Conservation (phyloP, 2,329 filamentous ascomycete species). For the Colletotrichum phormii region DNA sequence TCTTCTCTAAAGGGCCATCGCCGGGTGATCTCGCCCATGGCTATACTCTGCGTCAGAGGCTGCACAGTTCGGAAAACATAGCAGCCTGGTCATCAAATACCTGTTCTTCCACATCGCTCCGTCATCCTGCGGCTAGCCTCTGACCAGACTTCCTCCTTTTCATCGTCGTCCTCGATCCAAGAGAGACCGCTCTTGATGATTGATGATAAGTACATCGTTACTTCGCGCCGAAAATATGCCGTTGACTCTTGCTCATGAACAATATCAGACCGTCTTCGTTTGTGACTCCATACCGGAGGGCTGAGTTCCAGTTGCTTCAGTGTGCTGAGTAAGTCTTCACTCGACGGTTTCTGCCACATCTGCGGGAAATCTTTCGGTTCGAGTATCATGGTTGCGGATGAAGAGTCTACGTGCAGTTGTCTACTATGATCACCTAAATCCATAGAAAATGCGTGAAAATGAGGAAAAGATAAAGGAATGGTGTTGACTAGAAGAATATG, state of each 20-base stretch:
- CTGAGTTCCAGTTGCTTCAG: slow-evolving; percentile 75
- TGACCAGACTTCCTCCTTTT: slow-evolving; percentile 79
- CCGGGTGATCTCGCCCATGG: slow-evolving; percentile 68
- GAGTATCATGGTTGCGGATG: slow-evolving; percentile 43
- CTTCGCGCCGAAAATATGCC: slow-evolving; percentile 58
- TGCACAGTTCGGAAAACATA: neutral
- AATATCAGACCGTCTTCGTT: slow-evolving; percentile 54
- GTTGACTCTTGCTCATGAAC: slow-evolving; percentile 55
- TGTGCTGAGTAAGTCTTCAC: slow-evolving; percentile 70
- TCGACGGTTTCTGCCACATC: slow-evolving; percentile 80
- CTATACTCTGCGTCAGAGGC: slow-evolving; percentile 41
- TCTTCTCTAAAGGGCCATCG: slow-evolving; percentile 61
- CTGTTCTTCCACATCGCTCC: slow-evolving; percentile 84
- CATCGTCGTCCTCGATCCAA: slow-evolving; percentile 77
- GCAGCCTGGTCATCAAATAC: slow-evolving; percentile 50
- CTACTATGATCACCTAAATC: slow-evolving; percentile 1
- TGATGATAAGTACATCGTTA: slow-evolving; percentile 74
- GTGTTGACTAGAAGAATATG: neutral
- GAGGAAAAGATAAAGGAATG: neutral
- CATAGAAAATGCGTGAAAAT: neutral
- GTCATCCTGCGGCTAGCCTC: slow-evolving; percentile 83
- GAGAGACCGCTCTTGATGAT: slow-evolving; percentile 75
- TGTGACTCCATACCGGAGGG: slow-evolving; percentile 75
- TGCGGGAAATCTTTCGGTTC: slow-evolving; percentile 77
- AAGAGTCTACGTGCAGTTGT: slow-evolving; percentile 21